Evolutionary conservation across 352 stramenopile genomes (phyloP).

Genomic region (Elongisporangium undulatum): DNA sequence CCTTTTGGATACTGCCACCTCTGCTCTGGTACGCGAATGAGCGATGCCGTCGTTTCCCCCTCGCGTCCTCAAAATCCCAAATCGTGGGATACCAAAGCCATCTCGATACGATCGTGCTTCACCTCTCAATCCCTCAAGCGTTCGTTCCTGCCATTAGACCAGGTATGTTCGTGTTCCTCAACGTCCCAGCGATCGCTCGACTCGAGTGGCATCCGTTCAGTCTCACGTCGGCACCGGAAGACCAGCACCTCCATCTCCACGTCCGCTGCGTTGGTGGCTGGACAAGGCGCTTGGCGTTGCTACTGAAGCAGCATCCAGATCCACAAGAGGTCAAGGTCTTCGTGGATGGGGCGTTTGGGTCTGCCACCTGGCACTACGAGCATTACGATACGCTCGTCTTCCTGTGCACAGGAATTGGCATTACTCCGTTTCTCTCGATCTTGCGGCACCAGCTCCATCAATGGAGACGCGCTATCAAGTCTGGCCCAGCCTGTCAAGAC

Average conservation of each 20-base stretch:
- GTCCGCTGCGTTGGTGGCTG: slow-evolving; percentile 41
- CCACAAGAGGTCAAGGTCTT: slow-evolving; percentile 5
- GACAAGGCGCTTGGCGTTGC: slow-evolving; percentile 14
- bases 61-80: slow-evolving; percentile 9
- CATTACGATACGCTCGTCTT: slow-evolving; percentile 29
- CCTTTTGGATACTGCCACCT: slow-evolving; percentile 25
- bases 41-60: slow-evolving; percentile 13
- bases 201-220: slow-evolving; percentile 83
- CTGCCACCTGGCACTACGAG: slow-evolving; percentile 13
- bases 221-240: slow-evolving; percentile 42
- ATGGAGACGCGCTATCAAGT: slow-evolving; percentile 8
- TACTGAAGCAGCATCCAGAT: neutral
- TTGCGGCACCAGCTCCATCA: slow-evolving; percentile 35
- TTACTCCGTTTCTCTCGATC: slow-evolving; percentile 41
- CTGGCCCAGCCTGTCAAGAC: neutral
- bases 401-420: slow-evolving; percentile 28
- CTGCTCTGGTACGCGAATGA: slow-evolving; percentile 25
- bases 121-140: slow-evolving; percentile 21
- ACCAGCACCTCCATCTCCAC: slow-evolving; percentile 34
- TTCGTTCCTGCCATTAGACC: slow-evolving; percentile 2
- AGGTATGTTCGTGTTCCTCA: slow-evolving; percentile 53
- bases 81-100: slow-evolving; percentile 16
- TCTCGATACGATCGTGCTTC: slow-evolving; percentile 16
- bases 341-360: slow-evolving; percentile 31
- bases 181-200: slow-evolving; percentile 41